Base-by-base conservation (phyloP, 2,329 filamentous ascomycete genomes). In the Stenocarpella maydis region DNA sequence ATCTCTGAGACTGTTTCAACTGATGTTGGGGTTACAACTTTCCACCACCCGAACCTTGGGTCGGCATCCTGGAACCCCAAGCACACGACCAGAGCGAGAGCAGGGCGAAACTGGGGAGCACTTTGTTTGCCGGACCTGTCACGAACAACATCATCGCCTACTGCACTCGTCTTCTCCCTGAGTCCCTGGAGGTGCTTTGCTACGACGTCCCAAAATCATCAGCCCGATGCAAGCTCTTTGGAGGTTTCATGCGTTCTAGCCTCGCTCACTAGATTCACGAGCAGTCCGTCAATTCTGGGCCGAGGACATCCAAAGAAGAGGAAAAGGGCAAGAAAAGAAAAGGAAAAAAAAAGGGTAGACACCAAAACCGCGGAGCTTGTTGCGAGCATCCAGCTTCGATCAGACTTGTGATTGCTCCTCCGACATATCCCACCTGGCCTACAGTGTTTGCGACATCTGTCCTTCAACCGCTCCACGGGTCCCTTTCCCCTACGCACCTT, bases 21-120 rank as follows among this genome's bases (percentile, higher is more conserved):
- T 41, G 58, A 61, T 61, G 58, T 61, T 61, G 58, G 58, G 58
- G 58, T 61, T 61, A 61, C 58, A 47, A 61, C 58, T 61, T 47
- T 61, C 58, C 41, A 61, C 58, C 58, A 61, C 58, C 58, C 41
- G 58, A 61, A 61, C 55, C 55, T n/a, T n/a, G n/a, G n/a, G 45
- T 41, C 41, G 26, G 17, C 55, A 61, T 45, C 55, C 55, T 61
- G 55, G 55, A 61, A 61, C 55, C 55, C 39, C 28, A 47, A 28
- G 55, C 55, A 39, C 55, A 45, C 55, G 55, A 39, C 41, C 41
- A 61, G 41, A 61, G 55, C 55, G 55, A 61, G 41, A 45, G 55
- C 55, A 61, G 41, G 39, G 55, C 55, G 39, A 39, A 45, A 45
- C 55, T 61, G 31, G 55, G 55, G 19, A 61, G 55, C 39, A 9